Percentiles rank a stretch among this genome's conserved stretches.
Conservation (phyloP, 2,329 filamentous ascomycete genomes). For the Chaetomium sp. region DNA sequence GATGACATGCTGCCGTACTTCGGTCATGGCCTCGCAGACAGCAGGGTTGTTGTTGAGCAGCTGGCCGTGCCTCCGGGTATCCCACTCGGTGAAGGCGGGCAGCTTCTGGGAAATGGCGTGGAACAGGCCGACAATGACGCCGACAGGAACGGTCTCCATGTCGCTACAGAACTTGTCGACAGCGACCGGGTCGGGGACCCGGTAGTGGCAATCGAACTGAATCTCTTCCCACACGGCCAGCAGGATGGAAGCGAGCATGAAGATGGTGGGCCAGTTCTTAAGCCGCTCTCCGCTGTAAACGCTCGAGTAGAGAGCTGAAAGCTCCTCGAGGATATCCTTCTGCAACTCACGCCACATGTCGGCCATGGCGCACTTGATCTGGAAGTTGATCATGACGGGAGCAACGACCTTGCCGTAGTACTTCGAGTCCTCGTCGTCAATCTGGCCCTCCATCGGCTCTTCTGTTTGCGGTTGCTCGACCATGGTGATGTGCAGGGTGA, state of each 20-base stretch:
- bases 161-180: conserved; percentile 95
- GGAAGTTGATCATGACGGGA: conserved; percentile 99
- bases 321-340: conserved; percentile 92
- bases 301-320: conserved; percentile 91
- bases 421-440: conserved; percentile 82
- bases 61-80: conserved; percentile 86
- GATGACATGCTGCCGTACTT: conserved; percentile 87
- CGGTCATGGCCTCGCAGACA: conserved; percentile 94
- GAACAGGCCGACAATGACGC: conserved; percentile 95
- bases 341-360: conserved; percentile 98
- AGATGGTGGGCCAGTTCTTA: conserved; percentile 99
- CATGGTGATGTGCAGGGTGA: conserved; percentile 92
- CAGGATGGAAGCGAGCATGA: conserved; percentile 92
- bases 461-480: conserved; percentile 87
- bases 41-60: conserved; percentile 87
- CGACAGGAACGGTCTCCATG: conserved; percentile 95
- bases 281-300: conserved; percentile 96
- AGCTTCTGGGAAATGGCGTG: conserved; percentile 97
- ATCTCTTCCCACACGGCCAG: conserved; percentile 97
- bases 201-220: conserved; percentile 98
- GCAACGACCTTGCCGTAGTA: conserved; percentile 89
- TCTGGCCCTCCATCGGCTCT: conserved; percentile 74
- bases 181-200: conserved; percentile 77
- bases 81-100: conserved; percentile 90
- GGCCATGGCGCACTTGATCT: conserved; percentile 95